Conservation (phyloP, 306 rosid genomes). For the Inga leiocalycina region DNA sequence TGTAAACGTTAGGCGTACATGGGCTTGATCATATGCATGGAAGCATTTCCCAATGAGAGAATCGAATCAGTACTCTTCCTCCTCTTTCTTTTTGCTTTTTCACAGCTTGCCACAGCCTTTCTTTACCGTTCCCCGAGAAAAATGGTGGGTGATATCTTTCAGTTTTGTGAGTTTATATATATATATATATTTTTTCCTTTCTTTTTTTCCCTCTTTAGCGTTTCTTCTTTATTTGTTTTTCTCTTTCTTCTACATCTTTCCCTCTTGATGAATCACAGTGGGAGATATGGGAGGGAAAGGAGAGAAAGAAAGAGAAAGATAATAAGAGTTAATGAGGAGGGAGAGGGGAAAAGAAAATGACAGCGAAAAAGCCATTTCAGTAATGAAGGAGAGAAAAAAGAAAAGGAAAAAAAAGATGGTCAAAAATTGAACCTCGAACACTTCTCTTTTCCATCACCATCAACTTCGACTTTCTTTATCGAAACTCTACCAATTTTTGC, state of each 20-base stretch:
- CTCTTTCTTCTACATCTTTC: constrained; percentile 10
- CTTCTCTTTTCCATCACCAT: constrained; percentile 81
- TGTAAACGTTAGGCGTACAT: constrained; percentile 46
- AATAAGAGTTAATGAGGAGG: constrained; percentile 37
- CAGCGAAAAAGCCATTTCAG: constrained; percentile 70
- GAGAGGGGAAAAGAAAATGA: constrained; percentile 71
- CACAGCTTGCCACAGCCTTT: constrained; percentile 88
- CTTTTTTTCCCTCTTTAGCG: not conserved
- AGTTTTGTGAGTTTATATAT: not conserved
- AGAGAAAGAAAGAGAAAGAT: constrained; percentile 29
- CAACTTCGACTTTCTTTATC: constrained; percentile 97
- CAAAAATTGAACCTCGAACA: constrained; percentile 93
- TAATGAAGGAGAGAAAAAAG: constrained; percentile 46
- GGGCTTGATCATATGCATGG: constrained; percentile 76
- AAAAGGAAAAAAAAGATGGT: constrained; percentile 86
- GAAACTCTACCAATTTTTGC: constrained; percentile 73
- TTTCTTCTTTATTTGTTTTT: constrained; percentile 27
- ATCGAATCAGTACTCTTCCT: constrained; percentile 83
- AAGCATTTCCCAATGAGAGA: constrained; percentile 94
- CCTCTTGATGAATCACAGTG: constrained; percentile 4
- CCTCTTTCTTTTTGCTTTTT: constrained; percentile 80
- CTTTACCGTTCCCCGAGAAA: constrained; percentile 95
- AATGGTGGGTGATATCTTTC: constrained; percentile 55
- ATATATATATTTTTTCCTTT: too few relatives aligned
- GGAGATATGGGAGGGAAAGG: constrained; percentile 23